phyloP scores from a whole-genome alignment of 305 asterid species.

The Petunia hybrid region DNA sequence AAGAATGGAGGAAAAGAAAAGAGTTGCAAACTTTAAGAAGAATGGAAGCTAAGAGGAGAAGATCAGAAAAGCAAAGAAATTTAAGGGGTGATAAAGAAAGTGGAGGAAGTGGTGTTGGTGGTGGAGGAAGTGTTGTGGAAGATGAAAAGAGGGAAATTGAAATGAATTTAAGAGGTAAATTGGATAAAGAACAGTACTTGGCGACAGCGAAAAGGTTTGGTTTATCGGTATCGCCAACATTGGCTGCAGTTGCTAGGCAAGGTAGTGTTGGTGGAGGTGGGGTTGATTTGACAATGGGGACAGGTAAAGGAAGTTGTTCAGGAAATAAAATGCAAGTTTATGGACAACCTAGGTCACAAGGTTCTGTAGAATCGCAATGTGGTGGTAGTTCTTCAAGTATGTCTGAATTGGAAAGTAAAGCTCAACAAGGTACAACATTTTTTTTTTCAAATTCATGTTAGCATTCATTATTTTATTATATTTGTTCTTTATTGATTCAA shows the following conservation, averaged over 20 bases:
- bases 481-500: not conserved
- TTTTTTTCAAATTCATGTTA: not conserved
- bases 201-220: constrained; percentile 41
- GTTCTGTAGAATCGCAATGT: constrained; percentile 71
- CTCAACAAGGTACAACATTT: constrained; percentile 62
- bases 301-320: constrained; percentile 56
- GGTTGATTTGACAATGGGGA: constrained; percentile 48
- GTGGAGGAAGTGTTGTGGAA: constrained; percentile 46
- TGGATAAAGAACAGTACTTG: constrained; percentile 57
- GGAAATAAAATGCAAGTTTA: constrained; percentile 44
- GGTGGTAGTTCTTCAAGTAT: constrained; percentile 69
- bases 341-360: constrained; percentile 52
- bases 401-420: constrained; percentile 66
- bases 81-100: constrained; percentile 53
- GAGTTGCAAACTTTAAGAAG: constrained; percentile 88
- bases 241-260: constrained; percentile 43
- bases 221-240: constrained; percentile 41
- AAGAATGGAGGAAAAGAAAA: constrained; percentile 95
- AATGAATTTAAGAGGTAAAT: constrained; percentile 55
- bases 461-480: not conserved
- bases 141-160: constrained; percentile 68
- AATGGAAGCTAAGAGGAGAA: constrained; percentile 94
- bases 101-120: constrained; percentile 36
- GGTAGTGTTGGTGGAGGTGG: constrained; percentile 48
- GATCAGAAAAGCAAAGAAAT: constrained; percentile 85